Conservation (phyloP, 306 rosid genomes). For the Herpetospermum pedunculosum region DNA sequence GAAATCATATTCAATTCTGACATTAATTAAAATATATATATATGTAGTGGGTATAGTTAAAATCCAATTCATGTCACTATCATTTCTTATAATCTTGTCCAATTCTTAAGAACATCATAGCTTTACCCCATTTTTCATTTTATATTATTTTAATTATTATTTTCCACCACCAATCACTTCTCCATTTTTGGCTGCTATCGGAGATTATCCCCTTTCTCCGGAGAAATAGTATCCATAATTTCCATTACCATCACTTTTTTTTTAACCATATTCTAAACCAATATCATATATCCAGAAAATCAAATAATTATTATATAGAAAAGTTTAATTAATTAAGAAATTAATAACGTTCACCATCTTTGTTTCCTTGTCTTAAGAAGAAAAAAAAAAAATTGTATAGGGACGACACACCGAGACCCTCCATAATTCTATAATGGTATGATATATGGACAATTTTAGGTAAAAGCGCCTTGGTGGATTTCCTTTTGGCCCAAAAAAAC, state of each 20-base stretch:
- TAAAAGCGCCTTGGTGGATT: too few relatives aligned
- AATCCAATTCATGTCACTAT: background rate
- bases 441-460: too few relatives aligned
- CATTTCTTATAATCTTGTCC: background rate
- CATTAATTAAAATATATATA: too few relatives aligned
- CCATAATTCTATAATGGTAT: too few relatives aligned
- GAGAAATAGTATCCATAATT: background rate
- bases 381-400: too few relatives aligned
- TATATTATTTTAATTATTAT: background rate
- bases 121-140: background rate
- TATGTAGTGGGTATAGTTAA: background rate
- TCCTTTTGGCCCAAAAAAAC: too few relatives aligned
- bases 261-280: background rate
- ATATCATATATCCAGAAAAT: background rate
- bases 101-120: background rate
- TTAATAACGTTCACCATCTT: background rate
- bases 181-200: background rate
- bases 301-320: background rate
- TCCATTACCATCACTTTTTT: background rate
- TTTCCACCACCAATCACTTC: background rate
- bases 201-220: slow-evolving; percentile 1
- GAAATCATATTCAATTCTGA: too few relatives aligned
- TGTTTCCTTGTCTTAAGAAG: too few relatives aligned
- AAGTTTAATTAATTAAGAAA: background rate
- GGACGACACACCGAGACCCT: too few relatives aligned